Percentiles rank a stretch among this genome's conserved stretches.
Evolutionary conservation across 495 filamentous ascomycete species (phyloP).

Genomic region (Mytilinidion resinicola): DNA sequence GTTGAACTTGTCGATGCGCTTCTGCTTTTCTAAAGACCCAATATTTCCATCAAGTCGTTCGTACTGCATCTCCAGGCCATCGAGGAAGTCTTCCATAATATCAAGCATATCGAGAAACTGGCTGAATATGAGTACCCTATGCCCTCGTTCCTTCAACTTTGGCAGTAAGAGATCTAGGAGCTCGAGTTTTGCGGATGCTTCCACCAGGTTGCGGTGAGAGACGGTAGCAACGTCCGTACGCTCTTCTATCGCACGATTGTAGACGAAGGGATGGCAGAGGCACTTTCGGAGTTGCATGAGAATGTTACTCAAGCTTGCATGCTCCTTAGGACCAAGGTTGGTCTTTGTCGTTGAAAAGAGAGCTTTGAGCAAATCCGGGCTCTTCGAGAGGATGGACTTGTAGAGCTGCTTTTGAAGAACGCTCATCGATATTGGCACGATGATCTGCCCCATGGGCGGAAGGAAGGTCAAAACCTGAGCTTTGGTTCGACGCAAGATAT

Average conservation of each 20-base stretch:
- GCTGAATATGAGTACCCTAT: constrained; percentile 91
- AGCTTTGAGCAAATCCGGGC: constrained; percentile 78
- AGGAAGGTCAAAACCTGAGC: constrained; percentile 81
- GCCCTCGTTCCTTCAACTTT: constrained; percentile 78
- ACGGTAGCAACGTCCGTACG: constrained; percentile 45
- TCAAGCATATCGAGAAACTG: constrained; percentile 88
- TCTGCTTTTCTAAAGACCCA: constrained; percentile 77
- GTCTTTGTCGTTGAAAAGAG: constrained; percentile 57
- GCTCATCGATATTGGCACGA: constrained; percentile 88
- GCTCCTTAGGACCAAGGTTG: constrained; percentile 56
- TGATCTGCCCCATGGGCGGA: constrained; percentile 88
- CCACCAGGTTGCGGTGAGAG: constrained; percentile 72
- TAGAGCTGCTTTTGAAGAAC: constrained; percentile 89
- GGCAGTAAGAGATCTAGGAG: constrained; percentile 85
- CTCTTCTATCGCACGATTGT: constrained; percentile 84
- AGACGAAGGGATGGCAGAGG: constrained; percentile 92
- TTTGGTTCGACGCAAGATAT: constrained; percentile 80
- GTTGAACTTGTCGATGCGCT: constrained; percentile 89
- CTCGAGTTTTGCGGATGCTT: constrained; percentile 85
- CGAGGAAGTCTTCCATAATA: constrained; percentile 85
- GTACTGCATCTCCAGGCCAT: constrained; percentile 59
- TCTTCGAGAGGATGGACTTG: constrained; percentile 86
- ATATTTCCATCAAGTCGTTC: constrained; percentile 83
- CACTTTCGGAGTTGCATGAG: constrained; percentile 93
- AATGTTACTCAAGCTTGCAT: constrained; percentile 81